Conservation (phyloP, 345 rosid species). For the Combretum micranthum region DNA sequence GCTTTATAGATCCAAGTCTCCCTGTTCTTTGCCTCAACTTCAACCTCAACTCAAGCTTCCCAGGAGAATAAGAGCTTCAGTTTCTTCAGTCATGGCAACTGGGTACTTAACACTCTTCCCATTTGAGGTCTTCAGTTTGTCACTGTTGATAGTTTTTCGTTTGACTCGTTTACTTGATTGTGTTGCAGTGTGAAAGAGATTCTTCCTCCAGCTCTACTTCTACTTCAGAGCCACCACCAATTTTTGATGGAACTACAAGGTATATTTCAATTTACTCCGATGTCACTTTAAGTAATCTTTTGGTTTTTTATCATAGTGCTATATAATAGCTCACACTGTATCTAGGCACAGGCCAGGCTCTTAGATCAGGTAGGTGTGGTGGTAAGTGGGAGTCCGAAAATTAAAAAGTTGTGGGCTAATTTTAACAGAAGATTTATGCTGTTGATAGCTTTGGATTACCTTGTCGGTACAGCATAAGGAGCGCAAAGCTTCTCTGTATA, state of each 20-base stretch:
- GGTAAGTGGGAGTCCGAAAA: no score
- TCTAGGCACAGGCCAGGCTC: no score
- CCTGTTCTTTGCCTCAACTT: not conserved
- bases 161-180: not conserved
- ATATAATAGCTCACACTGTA: no score
- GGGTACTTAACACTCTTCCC: slow-evolving; percentile 4
- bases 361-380: no score
- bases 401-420: no score
- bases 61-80: slow-evolving; percentile 2
- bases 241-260: slow-evolving; percentile 85
- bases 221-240: slow-evolving; percentile 51
- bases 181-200: slow-evolving; percentile 32
- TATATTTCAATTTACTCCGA: slow-evolving; percentile 4
- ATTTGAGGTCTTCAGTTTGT: not conserved
- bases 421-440: no score
- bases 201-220: slow-evolving; percentile 63
- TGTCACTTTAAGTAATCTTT: no score
- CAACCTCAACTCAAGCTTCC: not conserved
- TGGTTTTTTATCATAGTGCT: no score
- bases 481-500: no score
- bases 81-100: slow-evolving; percentile 13
- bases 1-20: not conserved
- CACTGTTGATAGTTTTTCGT: not conserved
- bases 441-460: no score
- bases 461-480: no score